Base-by-base conservation (phyloP, 495 filamentous ascomycete species). In the Hypoxylon rickii region DNA sequence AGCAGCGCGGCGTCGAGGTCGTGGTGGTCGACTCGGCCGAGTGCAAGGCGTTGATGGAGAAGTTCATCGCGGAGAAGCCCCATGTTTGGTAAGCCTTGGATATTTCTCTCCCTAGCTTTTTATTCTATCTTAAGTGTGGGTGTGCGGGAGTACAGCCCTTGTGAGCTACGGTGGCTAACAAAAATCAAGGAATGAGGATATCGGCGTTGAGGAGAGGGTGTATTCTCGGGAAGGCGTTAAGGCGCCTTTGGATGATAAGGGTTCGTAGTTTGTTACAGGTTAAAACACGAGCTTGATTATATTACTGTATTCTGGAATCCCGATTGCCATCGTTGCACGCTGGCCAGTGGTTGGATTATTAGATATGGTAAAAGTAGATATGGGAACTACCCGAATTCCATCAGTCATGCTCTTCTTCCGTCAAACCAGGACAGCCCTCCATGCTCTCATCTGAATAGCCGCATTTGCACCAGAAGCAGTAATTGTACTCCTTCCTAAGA, bases 401-500 rank as follows among this genome's bases (percentile, higher is more conserved):
- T 47, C 69, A 96, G 68, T 92, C 93, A 65, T 97, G 93, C 65
- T 96, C 91, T 64, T 97, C 93, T 73, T 97, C 95, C 3, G 86
- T 90, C 11, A 86, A 45, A 0, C 95, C 95, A 0, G 94, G 92
- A 79, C 94, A 98, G 0, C 89, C 92, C 3, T 94, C 89, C 85
- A 97, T 86, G 56, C 77, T 73, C 12, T 67, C 79, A 41, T 87
- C 85, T 1, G 73, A 69, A 64, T 97, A 97, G 36, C 76, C 73
- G 69, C 79, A 88, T 68, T 96, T 96, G 69, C 94, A 99, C 91
- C 92, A 99, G 69, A 96, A 96, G 75, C 94, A 99, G 68, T 99
- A 99, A 33, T 78, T 70, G 62, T 89, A 79, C 60, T 78, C 81
- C 21, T 85, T 75, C 17, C 93, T 80, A 32, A 99, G 65, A 68